Percentiles rank a stretch among this genome's conserved stretches.
These are phyloP conservation scores for Danielia oregonensis DNA, from an alignment of 805 yeast genomes.

Conservation along the genomic window DNA sequence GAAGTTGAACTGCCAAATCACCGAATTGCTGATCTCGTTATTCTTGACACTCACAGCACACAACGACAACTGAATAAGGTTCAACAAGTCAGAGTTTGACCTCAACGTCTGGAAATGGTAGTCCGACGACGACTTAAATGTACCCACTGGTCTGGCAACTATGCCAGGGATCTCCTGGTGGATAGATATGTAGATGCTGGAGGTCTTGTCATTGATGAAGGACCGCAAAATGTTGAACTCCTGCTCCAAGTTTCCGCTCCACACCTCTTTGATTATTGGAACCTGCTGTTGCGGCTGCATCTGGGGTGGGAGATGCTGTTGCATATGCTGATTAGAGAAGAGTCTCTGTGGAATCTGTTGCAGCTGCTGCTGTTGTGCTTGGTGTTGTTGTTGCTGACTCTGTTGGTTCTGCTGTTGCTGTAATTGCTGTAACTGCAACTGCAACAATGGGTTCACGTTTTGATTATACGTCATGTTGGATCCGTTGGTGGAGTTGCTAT, in stretches of 20 bases:
- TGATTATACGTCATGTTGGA: constrained; percentile 3
- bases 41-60: constrained; percentile 37
- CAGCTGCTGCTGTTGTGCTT: constrained; percentile 13
- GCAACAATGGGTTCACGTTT: constrained; percentile 26
- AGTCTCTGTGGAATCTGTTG: constrained; percentile 35
- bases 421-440: constrained; percentile 25
- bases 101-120: constrained; percentile 95
- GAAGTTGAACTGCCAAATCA: constrained; percentile 97
- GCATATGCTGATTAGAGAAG: constrained; percentile 8
- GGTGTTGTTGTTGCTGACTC: constrained; percentile 14
- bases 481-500: constrained; percentile 3
- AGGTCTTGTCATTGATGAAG: constrained; percentile 48
- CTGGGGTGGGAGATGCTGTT: constrained; percentile 8
- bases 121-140: constrained; percentile 82
- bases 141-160: constrained; percentile 92
- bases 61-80: constrained; percentile 69
- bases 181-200: constrained; percentile 53
- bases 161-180: constrained; percentile 96
- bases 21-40: constrained; percentile 53
- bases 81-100: constrained; percentile 81
- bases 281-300: constrained; percentile 29
- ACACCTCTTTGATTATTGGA: constrained; percentile 65
- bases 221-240: constrained; percentile 63
- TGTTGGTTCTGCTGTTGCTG: constrained; percentile 18
- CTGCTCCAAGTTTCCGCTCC: constrained; percentile 64